phyloP scores from a whole-genome alignment of 345 rosid genomes.

The Orychophragmus violaceus region DNA sequence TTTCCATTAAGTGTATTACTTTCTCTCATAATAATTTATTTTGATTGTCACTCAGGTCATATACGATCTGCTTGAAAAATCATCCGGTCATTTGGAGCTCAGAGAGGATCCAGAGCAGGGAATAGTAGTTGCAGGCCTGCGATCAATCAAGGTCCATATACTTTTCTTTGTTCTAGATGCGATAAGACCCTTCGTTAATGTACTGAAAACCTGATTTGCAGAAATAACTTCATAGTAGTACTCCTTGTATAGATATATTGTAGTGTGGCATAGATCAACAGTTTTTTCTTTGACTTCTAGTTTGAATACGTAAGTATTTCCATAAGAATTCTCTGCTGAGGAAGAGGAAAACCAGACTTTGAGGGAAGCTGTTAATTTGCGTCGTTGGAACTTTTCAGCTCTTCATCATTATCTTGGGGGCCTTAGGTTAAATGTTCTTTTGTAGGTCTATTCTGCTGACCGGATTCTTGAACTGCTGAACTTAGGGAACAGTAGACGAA shows the following conservation, averaged over 20 bases:
- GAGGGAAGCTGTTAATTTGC: background rate
- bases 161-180: slow-evolving; percentile 9
- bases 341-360: background rate
- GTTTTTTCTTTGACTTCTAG: background rate
- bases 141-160: slow-evolving; percentile 69
- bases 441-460: slow-evolving; percentile 81
- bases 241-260: background rate
- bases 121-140: slow-evolving; percentile 78
- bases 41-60: slow-evolving; percentile 53
- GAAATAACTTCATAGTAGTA: background rate
- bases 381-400: background rate
- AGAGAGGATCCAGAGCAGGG: slow-evolving; percentile 97
- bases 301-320: background rate
- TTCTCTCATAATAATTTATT: background rate
- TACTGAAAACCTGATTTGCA: background rate
- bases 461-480: slow-evolving; percentile 87
- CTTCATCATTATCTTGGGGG: background rate
- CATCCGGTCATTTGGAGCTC: slow-evolving; percentile 89
- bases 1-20: background rate
- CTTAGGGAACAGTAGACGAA: slow-evolving; percentile 85
- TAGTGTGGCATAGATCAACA: background rate
- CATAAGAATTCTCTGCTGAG: background rate
- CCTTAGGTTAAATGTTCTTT: slow-evolving; percentile 5
- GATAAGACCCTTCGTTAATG: background rate
- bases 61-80: slow-evolving; percentile 87